Evolutionary conservation across 2,329 filamentous ascomycete species (phyloP).

Genomic region (Ophiostoma populinum): DNA sequence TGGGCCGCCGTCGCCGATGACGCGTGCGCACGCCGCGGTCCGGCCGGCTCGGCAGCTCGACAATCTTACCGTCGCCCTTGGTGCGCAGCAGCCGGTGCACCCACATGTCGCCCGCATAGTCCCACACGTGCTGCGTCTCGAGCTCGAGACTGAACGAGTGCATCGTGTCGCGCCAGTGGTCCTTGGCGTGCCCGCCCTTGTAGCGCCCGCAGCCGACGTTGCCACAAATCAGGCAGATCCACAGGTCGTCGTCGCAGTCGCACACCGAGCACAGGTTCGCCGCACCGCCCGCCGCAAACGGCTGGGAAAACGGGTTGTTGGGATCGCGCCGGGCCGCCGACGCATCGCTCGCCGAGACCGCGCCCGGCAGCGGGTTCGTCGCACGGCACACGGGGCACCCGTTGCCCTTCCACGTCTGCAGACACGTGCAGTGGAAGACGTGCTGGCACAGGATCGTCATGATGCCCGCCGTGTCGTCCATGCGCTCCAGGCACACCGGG

Average conservation of each 20-base stretch:
- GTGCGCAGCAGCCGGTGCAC: constrained; percentile 90
- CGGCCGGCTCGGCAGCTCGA: constrained; percentile 54
- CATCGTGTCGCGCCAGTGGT: constrained; percentile 76
- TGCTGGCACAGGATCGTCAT: constrained; percentile 95
- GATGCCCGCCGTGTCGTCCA: constrained; percentile 92
- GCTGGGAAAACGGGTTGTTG: constrained; percentile 31
- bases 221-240: constrained; percentile 90
- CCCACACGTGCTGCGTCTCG: constrained; percentile 90
- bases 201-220: constrained; percentile 88
- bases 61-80: constrained; percentile 80
- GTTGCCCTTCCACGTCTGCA: constrained; percentile 88
- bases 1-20: background rate
- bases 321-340: constrained; percentile 22
- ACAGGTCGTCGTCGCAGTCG: constrained; percentile 65
- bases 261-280: constrained; percentile 69
- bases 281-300: constrained; percentile 37
- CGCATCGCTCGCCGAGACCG: background rate
- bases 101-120: constrained; percentile 90
- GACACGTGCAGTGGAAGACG: constrained; percentile 89
- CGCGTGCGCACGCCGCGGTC: constrained; percentile 7
- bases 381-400: constrained; percentile 93
- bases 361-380: constrained; percentile 34
- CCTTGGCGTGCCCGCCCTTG: constrained; percentile 82
- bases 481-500: constrained; percentile 87
- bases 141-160: constrained; percentile 91